phyloP scores from a whole-genome alignment of 441 rosid species.

The Codiaeum variegatum region DNA sequence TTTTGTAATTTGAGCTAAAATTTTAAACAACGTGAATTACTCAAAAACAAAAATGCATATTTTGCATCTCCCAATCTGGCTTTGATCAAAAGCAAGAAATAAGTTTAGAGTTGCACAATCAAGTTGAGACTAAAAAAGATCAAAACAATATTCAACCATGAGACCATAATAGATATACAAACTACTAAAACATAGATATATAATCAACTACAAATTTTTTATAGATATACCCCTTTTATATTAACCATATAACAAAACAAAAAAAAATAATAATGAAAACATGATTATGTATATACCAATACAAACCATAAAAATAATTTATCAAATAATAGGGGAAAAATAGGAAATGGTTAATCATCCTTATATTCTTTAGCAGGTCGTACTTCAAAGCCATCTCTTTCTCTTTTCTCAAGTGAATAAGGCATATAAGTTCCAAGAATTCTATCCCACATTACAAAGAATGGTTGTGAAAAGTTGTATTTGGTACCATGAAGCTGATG shows the following conservation, averaged over 20 bases:
- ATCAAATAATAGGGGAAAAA: slow-evolving; percentile 11
- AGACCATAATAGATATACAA: neutral
- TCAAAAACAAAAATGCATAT: neutral
- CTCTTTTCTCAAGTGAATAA: slow-evolving; percentile 70
- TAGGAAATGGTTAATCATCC: slow-evolving; percentile 32
- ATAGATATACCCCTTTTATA: neutral
- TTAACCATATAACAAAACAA: slow-evolving; percentile 15
- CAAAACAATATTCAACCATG: neutral
- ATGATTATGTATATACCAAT: slow-evolving; percentile 33
- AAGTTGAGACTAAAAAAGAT: neutral
- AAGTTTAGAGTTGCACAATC: neutral
- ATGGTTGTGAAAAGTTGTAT: slow-evolving; percentile 93
- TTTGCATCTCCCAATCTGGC: neutral
- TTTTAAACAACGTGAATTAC: neutral
- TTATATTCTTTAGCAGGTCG: slow-evolving; percentile 59
- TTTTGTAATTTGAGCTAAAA: no score
- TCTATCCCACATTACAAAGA: slow-evolving; percentile 88
- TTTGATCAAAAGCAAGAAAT: neutral
- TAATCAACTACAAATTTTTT: slow-evolving; percentile 2
- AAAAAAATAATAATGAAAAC: no score
- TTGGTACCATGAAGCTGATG: slow-evolving; percentile 89
- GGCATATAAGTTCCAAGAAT: slow-evolving; percentile 92
- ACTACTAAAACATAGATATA: neutral
- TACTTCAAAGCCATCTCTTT: slow-evolving; percentile 66
- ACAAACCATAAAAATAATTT: slow-evolving; percentile 22